Evolutionary conservation across 2,329 filamentous ascomycete species (phyloP), one percentile per base, ranked within the genome.

Genomic region (Elsinoe ampelina): DNA sequence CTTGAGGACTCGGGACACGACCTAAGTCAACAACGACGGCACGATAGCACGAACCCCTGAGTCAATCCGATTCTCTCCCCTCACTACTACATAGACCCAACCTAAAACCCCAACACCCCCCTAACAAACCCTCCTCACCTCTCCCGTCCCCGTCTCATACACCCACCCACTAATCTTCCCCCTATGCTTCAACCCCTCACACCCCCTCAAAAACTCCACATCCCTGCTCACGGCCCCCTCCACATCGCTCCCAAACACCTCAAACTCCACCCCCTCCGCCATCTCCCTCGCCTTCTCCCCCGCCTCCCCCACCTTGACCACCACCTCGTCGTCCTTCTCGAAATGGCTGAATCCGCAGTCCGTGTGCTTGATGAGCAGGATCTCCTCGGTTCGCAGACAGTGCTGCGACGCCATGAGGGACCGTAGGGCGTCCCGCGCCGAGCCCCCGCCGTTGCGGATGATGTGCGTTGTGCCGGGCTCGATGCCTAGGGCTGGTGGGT

Each of bases 371-470:
- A 91, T 75, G 20, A 91, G 68, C 15, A 91, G 69, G 51, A 93
- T 83, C 69, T 92, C 87, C 1, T 78, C 76, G 0, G 88, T 93
- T 7, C 84, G 86, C 0, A 93, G 78, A 5, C 92, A 75, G 68
- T 92, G 87, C 71, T 93, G 78, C 0, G 86, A 90, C 64, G 93
- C 89, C 59, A 92, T 70, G 57, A 93, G 79, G 17, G 82, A 87
- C 51, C 88, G 83, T 6, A 91, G 75, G 0, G 84, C 85, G 57
- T 92, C 87, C 35, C 75, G 72, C 1, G 81, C 84, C 12, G 63
- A 67, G 43, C 63, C 66, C 12, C 73, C 73, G 7, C 73, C 74
- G 62, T 90, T 91, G 58, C 87, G 82, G 59, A 90, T 85, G 41
- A 63, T 47, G 69, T 93, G 87, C 0, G 87, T 87, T 61, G 90